Conservation (phyloP, 2,329 filamentous ascomycete species). For the Mycosphaerella sp. region DNA sequence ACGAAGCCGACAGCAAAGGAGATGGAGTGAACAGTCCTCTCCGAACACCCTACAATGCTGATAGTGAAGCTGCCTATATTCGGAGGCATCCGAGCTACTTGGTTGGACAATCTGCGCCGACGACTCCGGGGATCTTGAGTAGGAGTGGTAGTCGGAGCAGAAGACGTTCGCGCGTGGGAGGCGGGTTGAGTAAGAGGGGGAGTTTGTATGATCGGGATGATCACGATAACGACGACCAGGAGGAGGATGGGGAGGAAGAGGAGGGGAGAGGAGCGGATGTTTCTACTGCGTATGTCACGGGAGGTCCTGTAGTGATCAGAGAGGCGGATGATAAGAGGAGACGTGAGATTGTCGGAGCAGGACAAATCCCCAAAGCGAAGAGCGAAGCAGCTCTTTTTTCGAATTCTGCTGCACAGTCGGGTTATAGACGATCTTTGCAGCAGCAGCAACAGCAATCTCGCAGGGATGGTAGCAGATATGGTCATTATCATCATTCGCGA, state of each 20-base stretch:
- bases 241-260: no score
- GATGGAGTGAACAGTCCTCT: constrained; percentile 26
- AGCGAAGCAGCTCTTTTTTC: constrained; percentile 38
- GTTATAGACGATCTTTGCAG: constrained; percentile 9
- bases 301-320: neutral
- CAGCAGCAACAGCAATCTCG: constrained; percentile 17
- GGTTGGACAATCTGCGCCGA: constrained; percentile 43
- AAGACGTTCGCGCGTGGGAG: constrained; percentile 25
- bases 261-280: neutral
- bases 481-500: neutral
- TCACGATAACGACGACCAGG: constrained; percentile 1
- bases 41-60: constrained; percentile 24
- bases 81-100: constrained; percentile 42
- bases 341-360: constrained; percentile 22
- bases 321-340: constrained; percentile 1
- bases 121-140: constrained; percentile 44
- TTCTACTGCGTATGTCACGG: neutral
- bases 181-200: constrained; percentile 30
- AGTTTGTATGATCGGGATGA: constrained; percentile 28
- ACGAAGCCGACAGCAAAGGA: constrained; percentile 30
- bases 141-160: constrained; percentile 38
- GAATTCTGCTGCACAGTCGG: neutral
- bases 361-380: constrained; percentile 41
- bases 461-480: neutral
- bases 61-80: constrained; percentile 22